phyloP scores from a whole-genome alignment of 768 basidiomycete genomes.

The Pleurotus eryngii region DNA sequence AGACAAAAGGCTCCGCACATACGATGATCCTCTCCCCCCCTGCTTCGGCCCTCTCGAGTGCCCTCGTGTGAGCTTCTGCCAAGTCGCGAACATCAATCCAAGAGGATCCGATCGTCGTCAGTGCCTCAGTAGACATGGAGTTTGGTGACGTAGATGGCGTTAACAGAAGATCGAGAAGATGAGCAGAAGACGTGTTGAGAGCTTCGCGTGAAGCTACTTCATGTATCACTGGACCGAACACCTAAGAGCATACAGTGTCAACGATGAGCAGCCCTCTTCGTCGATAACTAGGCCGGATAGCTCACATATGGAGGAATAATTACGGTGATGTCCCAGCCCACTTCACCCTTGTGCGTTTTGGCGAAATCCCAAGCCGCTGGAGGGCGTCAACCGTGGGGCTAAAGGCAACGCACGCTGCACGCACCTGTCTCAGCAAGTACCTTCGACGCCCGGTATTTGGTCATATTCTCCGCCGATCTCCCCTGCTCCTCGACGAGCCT shows the following conservation, averaged over 20 bases:
- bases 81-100: constrained; percentile 46
- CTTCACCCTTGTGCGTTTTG: constrained; percentile 35
- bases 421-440: constrained; percentile 58
- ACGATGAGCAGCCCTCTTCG: background rate
- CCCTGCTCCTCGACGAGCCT: constrained; percentile 47
- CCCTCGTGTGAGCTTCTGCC: constrained; percentile 44
- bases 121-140: constrained; percentile 11
- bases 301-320: constrained; percentile 54
- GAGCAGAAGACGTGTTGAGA: constrained; percentile 37
- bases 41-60: constrained; percentile 42
- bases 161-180: constrained; percentile 25
- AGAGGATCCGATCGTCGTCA: constrained; percentile 15
- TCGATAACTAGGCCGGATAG: background rate
- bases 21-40: constrained; percentile 46
- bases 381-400: background rate
- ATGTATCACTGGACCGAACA: constrained; percentile 40
- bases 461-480: constrained; percentile 29
- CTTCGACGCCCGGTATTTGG: constrained; percentile 62
- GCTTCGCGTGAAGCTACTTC: constrained; percentile 28
- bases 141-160: constrained; percentile 12
- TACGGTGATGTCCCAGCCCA: constrained; percentile 50
- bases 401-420: background rate
- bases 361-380: constrained; percentile 42
- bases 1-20: constrained; percentile 13
- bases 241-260: constrained; percentile 14